Conservation (phyloP, 805 yeast genomes). For the Ogataea ganodermae region DNA sequence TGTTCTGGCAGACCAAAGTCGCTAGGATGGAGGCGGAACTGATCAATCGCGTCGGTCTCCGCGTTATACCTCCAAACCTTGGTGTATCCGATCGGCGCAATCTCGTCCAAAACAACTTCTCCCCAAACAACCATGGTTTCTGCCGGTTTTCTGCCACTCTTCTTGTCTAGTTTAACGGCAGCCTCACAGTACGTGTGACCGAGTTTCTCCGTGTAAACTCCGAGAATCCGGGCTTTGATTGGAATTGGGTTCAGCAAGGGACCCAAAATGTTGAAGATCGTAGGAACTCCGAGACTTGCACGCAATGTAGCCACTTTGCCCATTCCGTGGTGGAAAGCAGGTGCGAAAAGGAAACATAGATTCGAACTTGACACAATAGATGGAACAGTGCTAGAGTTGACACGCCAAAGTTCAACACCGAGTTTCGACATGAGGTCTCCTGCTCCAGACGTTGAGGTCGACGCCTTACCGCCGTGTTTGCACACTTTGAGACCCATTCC, state of each 20-base stretch:
- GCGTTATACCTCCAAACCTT: slow-evolving; percentile 67
- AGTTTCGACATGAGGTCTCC: slow-evolving; percentile 81
- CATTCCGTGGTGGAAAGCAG: slow-evolving; percentile 93
- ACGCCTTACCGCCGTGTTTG: slow-evolving; percentile 97
- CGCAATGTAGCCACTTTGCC: slow-evolving; percentile 78
- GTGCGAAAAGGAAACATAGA: slow-evolving; percentile 83
- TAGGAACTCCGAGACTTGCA: slow-evolving; percentile 79
- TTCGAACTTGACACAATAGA: slow-evolving; percentile 49
- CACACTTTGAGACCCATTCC: slow-evolving; percentile 83
- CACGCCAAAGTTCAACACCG: slow-evolving; percentile 80
- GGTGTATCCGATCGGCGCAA: slow-evolving; percentile 84
- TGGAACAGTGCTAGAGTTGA: slow-evolving; percentile 64
- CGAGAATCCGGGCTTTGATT: slow-evolving; percentile 75
- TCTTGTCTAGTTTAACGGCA: slow-evolving; percentile 60
- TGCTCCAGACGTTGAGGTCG: slow-evolving; percentile 90
- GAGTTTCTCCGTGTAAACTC: slow-evolving; percentile 78
- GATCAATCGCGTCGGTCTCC: slow-evolving; percentile 43
- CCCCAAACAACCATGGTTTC: slow-evolving; percentile 91
- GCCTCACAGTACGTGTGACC: slow-evolving; percentile 88
- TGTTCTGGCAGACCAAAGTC: slow-evolving; percentile 85
- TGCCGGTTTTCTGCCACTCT: slow-evolving; percentile 43
- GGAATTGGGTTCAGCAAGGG: slow-evolving; percentile 94
- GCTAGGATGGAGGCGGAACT: slow-evolving; percentile 55
- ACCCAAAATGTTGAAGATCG: slow-evolving; percentile 92
- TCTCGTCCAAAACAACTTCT: slow-evolving; percentile 86